These are phyloP conservation scores for Craterostigma plantagineum DNA, from an alignment of 257 asterid genomes.

Conservation along the genomic window DNA sequence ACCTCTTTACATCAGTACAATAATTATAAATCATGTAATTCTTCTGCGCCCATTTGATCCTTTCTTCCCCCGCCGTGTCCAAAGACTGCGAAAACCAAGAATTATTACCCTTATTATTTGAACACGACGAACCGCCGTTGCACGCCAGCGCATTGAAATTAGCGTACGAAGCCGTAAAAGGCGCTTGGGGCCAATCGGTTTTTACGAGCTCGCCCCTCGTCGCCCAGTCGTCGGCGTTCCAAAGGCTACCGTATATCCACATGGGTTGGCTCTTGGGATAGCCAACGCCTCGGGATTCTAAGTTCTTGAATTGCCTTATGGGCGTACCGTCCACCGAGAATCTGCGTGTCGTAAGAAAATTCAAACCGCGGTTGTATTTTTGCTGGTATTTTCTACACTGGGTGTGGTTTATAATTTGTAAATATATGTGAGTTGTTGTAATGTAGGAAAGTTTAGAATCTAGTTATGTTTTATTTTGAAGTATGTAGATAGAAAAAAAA, in stretches of 20 bases:
- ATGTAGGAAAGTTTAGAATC: too few relatives aligned
- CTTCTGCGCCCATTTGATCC: conserved; percentile 18
- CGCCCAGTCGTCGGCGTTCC: conserved; percentile 58
- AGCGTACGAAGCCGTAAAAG: conserved; percentile 37
- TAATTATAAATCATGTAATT: conserved; percentile 25
- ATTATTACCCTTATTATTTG: conserved; percentile 10
- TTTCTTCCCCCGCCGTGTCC: conserved; percentile 16
- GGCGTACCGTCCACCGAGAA: conserved; percentile 52
- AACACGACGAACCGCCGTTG: conserved; percentile 14
- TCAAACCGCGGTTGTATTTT: too few relatives aligned
- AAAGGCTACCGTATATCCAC: conserved; percentile 46
- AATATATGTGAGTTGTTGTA: too few relatives aligned
- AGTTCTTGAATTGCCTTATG: conserved; percentile 45
- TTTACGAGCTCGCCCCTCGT: conserved; percentile 51
- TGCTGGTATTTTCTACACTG: too few relatives aligned
- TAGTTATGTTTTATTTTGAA: too few relatives aligned
- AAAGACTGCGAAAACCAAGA: conserved; percentile 31
- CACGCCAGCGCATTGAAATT: conserved; percentile 27
- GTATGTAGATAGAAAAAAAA: too few relatives aligned
- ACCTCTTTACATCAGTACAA: conserved; percentile 21
- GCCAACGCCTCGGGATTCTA: conserved; percentile 27
- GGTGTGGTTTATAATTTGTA: too few relatives aligned
- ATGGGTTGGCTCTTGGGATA: conserved; percentile 42
- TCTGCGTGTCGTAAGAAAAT: too few relatives aligned
- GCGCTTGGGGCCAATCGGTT: conserved; percentile 48